Base-by-base conservation (phyloP, 371 early-diverging fungal genomes). In the Lichtheimia corymbifera region DNA sequence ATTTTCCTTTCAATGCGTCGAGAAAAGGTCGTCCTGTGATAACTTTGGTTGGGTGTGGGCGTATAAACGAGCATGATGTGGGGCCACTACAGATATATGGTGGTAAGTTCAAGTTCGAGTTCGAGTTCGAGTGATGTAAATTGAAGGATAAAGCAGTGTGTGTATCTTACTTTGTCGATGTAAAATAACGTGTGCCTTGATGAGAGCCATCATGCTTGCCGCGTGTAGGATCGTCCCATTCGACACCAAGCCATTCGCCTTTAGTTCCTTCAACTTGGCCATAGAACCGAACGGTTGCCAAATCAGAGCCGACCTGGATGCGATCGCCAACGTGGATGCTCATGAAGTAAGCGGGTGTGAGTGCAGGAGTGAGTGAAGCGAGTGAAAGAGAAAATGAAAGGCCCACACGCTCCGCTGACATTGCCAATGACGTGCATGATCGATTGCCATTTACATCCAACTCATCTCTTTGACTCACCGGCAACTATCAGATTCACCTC, bases 221-320 rank as follows among this genome's bases (percentile, higher is more conserved):
- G n/a, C 93, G 80, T 3, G 62, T 58, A 0, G 84, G 71, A 71
- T 85, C 83, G 63, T 91, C 91, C 94, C 96, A 95, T 71, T 94
- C 93, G n/a, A 95, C 78, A 14, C 94, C 94, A n/a, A 90, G 75
- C 96, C 96, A 95, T 35, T 73, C 71, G 12, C 93, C 88, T 17
- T 69, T 69, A 20, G 88, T 76, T 0, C 73, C 73, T 3, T 72
- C 69, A 0, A 92, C 85, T 1, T 80, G 62, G 0, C 93, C 94
- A 60, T 79, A 68, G 62, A 80, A 93, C 13, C 88, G 85, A 5
- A 94, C 70, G 0, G 92, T 91, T 2, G 84, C 88, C 9, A 71
- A 59, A 65, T 84, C 73, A 13, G 67, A 55, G 5, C 67, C 73
- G 3, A 81, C 64, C 59, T 78, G 78, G 35, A 83, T 71, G 9